Evolutionary conservation across 2,329 filamentous ascomycete species (phyloP), one percentile per base, ranked within the genome.

Genomic region (Zasmidium cellare): DNA sequence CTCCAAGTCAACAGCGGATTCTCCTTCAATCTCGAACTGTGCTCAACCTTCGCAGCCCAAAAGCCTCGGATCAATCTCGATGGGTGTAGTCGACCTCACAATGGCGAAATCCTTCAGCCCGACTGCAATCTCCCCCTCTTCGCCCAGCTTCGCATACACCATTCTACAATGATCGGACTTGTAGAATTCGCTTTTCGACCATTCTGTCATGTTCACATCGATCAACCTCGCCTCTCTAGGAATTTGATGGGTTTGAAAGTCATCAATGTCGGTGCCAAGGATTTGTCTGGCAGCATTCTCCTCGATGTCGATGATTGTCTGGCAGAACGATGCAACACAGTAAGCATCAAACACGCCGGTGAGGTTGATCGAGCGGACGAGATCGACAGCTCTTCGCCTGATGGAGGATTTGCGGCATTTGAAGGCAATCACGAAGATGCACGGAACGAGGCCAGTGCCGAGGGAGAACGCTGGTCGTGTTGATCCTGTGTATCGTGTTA

Each of bases 201-300:
- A 53, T 9, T 53, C 51, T 9, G 25, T 25, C 31, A 53, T 18
- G 9, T 53, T 44, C 9, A 53, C n/a, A 11, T 53, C 41, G 19
- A 53, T 19, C n/a, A 53, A 12, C 18, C 51, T 16, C 12, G 51
- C 51, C 28, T 53, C 51, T 11, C 20, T 35, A 3, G 51, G 51
- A 5, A 53, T 46, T 35, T 53, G 31, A 44, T 46, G 9, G n/a
- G 3, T 25, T 16, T 46, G 51, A 28, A 45, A 46, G 9, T 41
- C 35, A 18, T 41, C 35, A 3, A 41, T n/a, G 11, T 41, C 35
- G 35, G 11, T 18, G 7, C 35, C 35, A 14, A 41, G 11, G 12
- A 41, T 41, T 9, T n/a, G 7, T 41, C 35, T 31, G 12, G 51
- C 51, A 18, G 20, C n/a, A 25, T 14, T 28, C 24, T 53, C 38